Evolutionary conservation across 1,284 basidiomycete species (phyloP).

Genomic region (Fomitopsis palustris): DNA sequence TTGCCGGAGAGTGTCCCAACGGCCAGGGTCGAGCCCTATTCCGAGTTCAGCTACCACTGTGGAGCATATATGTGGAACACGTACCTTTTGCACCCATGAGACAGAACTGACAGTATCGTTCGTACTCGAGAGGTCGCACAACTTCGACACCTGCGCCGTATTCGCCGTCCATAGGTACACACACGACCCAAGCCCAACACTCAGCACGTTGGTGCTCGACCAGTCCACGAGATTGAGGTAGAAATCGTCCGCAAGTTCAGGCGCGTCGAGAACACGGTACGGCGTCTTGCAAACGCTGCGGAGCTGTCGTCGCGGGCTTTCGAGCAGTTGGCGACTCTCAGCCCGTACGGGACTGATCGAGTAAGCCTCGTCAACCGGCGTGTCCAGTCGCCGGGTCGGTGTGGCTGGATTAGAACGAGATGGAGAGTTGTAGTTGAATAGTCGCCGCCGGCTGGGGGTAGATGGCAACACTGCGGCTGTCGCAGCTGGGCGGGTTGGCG

Average conservation of each 20-base stretch:
- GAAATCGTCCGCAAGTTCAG: conserved; percentile 96
- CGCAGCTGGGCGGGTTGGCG: conserved; percentile 52
- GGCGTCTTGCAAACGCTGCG: conserved; percentile 92
- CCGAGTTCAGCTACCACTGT: neutral
- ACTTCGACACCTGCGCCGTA: conserved; percentile 87
- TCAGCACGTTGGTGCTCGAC: conserved; percentile 92
- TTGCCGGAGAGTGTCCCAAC: conserved; percentile 88
- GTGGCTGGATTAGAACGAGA: conserved; percentile 53
- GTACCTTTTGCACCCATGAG: conserved; percentile 88
- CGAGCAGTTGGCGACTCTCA: conserved; percentile 80
- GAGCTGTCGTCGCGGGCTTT: conserved; percentile 79
- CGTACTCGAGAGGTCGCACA: conserved; percentile 74
- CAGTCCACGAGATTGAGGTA: conserved; percentile 98
- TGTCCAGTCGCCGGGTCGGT: conserved; percentile 64
- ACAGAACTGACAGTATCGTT: conserved; percentile 80
- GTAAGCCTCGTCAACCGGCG: conserved; percentile 81
- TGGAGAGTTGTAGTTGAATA: conserved; percentile 69
- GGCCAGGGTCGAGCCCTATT: conserved; percentile 81
- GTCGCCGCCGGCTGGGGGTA: conserved; percentile 62
- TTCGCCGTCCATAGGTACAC: conserved; percentile 98
- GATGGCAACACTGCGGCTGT: conserved; percentile 41
- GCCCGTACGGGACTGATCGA: conserved; percentile 88
- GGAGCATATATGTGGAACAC: conserved; percentile 13
- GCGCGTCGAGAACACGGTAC: conserved; percentile 96
- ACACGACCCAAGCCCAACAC: conserved; percentile 88